Evolutionary conservation across 176 grass and related monocot genomes (phyloP).

Genomic region (Bromus sterilis): DNA sequence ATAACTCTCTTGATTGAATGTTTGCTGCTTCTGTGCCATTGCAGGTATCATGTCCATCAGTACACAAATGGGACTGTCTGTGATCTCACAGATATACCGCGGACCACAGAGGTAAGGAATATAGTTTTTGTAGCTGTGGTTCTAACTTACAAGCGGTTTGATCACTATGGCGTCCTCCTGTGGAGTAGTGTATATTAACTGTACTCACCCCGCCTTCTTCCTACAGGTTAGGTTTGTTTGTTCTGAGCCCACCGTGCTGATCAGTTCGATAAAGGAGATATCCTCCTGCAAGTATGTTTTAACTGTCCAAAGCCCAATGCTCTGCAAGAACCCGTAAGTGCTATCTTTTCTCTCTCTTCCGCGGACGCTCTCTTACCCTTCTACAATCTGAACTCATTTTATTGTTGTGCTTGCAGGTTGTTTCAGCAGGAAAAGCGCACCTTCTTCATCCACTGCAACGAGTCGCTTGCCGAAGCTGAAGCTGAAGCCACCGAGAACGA

Average conservation of each 20-base stretch:
- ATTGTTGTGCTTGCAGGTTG: conserved; percentile 31
- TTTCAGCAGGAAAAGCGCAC: conserved; percentile 81
- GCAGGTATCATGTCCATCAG: conserved; percentile 87
- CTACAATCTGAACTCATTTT: background rate
- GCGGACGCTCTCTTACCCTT: background rate
- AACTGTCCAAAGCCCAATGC: conserved; percentile 70
- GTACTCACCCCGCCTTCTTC: background rate
- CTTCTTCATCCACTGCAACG: conserved; percentile 70
- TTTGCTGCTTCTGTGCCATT: conserved; percentile 2
- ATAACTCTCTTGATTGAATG: background rate
- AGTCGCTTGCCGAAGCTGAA: conserved; percentile 35
- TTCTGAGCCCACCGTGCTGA: conserved; percentile 50
- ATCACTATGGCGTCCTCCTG: background rate
- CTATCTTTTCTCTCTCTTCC: background rate
- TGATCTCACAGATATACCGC: conserved; percentile 70
- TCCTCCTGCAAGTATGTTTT: conserved; percentile 92
- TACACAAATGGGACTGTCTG: conserved; percentile 86
- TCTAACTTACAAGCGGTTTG: background rate
- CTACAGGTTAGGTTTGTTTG: conserved; percentile 92
- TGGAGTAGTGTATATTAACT: background rate
- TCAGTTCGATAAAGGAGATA: conserved; percentile 90
- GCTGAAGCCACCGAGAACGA: conserved; percentile 20
- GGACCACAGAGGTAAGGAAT: conserved; percentile 68
- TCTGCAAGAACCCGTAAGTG: conserved; percentile 95
- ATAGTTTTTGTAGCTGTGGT: background rate